These are phyloP conservation scores for Lathyrus aphaca DNA, from an alignment of 306 rosid genomes.

Conservation along the genomic window DNA sequence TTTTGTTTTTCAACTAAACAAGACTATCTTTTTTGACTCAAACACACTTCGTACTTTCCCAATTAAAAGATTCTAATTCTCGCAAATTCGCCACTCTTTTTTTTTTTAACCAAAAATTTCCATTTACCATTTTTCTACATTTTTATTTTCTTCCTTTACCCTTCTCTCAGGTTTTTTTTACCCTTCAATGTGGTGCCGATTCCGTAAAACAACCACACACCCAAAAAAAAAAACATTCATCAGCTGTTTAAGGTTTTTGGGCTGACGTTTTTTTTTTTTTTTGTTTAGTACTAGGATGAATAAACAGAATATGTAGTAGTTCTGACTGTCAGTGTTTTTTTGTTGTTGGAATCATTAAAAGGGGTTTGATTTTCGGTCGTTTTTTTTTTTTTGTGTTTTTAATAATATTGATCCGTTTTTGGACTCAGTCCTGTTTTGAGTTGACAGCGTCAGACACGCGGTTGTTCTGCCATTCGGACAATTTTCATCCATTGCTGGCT, in stretches of 20 bases:
- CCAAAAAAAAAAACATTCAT: not conserved
- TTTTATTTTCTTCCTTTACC: not conserved
- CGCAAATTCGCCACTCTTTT: not conserved
- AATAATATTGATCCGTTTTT: conserved; percentile 30
- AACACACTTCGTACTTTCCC: conserved; percentile 35
- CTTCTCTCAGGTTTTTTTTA: not conserved
- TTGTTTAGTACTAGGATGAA: not conserved
- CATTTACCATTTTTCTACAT: not conserved
- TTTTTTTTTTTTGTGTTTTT: conserved; percentile 3
- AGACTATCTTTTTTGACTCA: not conserved
- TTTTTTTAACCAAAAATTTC: not conserved
- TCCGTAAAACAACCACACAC: conserved; percentile 1
- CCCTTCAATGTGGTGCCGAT: not conserved
- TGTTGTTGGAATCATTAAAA: conserved; percentile 45
- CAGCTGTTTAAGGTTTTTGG: conserved; percentile 37
- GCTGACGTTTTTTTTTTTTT: conserved; percentile 45
- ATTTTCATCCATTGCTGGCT: conserved; percentile 29
- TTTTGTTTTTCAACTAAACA: not conserved
- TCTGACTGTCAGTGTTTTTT: conserved; percentile 8
- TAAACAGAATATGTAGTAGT: not conserved
- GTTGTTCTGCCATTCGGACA: conserved; percentile 34
- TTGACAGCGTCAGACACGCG: conserved; percentile 56
- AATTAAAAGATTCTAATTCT: not conserved
- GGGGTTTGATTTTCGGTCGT: conserved; percentile 9
- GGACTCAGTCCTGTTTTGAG: conserved; percentile 53